Base-by-base conservation (phyloP, 108 stramenopile species). In the Conticribra weissflogii region DNA sequence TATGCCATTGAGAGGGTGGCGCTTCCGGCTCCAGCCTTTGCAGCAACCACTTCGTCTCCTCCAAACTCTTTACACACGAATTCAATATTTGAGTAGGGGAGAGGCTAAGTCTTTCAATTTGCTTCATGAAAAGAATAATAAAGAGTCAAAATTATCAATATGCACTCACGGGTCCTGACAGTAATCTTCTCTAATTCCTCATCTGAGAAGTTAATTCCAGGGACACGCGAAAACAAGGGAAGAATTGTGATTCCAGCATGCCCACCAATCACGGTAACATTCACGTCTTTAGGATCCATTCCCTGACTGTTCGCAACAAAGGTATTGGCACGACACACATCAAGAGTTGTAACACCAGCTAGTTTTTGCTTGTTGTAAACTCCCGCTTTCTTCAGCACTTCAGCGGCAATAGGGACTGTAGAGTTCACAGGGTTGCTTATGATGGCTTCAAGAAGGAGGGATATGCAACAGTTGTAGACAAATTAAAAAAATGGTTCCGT, bases 351-450 rank as follows among this genome's bases (percentile, higher is more conserved):
- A 15, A 99, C 98, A 32, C 99, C 99, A 74, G 93, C 92, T 25
- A 99, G 86, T 76, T 98, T 97, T 54, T 86, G 84, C 21, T 90
- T 88, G 78, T 99, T 74, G 88, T 98, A 99, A 5, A 97, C 97
- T 2, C 98, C 98, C 34, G 83, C 76, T 68, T 88, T 90, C 84
- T 98, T 98, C 49, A 99, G 71, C 2, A 97, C 90, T 79, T 99
- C 99, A 46, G 98, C 98, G 18, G 97, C 97, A 71, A 99, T 99
- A 25, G 99, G 99, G 25, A 99, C 99, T 33, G 98, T 99, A 21
- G 93, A 95, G 87, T 99, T 99, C 83, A 99, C 99, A 18, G 99
- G 99, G 88, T 99, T 99, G 79, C 89, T 88, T 78, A 99, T 98
- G 85, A 99, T 96, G 73, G 97, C 95, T 74, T n/a, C 58, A 33